Percentiles rank a stretch among this genome's conserved stretches.
These are phyloP conservation scores for Globisporangium okanoganense DNA, from an alignment of 352 stramenopile genomes.

Conservation along the genomic window DNA sequence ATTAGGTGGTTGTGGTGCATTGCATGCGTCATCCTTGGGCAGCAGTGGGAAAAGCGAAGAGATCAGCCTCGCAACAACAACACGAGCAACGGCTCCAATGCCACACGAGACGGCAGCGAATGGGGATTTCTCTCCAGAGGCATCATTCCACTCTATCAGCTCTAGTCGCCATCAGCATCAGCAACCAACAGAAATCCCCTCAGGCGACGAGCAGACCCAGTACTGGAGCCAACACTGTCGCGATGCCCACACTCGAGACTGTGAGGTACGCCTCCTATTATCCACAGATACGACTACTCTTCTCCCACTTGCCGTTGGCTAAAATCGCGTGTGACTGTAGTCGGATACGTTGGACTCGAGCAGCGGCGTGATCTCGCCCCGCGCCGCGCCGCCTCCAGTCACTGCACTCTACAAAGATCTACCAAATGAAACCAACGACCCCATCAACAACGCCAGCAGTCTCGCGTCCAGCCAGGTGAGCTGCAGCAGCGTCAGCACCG, in stretches of 20 bases:
- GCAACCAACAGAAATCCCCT: background rate
- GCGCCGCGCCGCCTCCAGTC: background rate
- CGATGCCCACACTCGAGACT: background rate
- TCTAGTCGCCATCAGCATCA: background rate
- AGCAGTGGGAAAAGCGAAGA: slow-evolving; percentile 12
- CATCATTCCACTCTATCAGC: background rate
- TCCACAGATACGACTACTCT: background rate
- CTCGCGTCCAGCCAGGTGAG: slow-evolving; percentile 5
- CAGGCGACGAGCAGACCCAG: background rate
- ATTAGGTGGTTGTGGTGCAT: background rate
- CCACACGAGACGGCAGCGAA: background rate
- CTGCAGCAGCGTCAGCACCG: slow-evolving; percentile 8
- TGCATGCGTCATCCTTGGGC: background rate
- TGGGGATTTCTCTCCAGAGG: background rate
- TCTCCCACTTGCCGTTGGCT: background rate
- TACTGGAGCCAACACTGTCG: background rate
- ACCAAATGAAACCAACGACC: background rate
- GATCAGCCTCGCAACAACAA: background rate
- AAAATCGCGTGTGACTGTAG: background rate
- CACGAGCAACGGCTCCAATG: background rate
- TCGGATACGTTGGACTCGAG: slow-evolving; percentile 18
- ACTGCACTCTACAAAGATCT: background rate
- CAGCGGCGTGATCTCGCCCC: slow-evolving; percentile 9
- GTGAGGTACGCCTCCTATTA: background rate
- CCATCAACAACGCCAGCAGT: background rate